Conservation (phyloP, 345 rosid genomes). For the Gynandropsis gynandra region DNA sequence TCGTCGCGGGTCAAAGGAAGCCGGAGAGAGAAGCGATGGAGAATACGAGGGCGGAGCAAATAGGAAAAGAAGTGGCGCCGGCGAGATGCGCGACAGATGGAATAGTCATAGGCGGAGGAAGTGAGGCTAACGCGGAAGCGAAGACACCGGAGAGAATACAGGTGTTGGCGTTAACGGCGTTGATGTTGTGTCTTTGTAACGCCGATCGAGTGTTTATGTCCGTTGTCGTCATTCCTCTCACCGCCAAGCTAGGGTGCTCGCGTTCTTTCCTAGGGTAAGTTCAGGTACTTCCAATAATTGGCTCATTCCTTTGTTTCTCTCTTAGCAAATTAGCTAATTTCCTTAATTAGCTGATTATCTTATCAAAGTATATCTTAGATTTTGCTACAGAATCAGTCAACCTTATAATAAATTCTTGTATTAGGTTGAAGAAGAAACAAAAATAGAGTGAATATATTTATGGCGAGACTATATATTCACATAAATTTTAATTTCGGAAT, state of each 20-base stretch:
- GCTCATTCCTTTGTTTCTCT: not conserved
- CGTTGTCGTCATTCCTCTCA: conserved; percentile 83
- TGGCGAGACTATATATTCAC: too few relatives aligned
- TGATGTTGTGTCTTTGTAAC: conserved; percentile 83
- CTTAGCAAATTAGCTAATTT: too few relatives aligned
- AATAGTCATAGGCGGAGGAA: conserved; percentile 37
- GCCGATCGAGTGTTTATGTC: conserved; percentile 95
- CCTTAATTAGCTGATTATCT: conserved; percentile 14
- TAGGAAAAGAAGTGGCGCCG: conserved; percentile 7
- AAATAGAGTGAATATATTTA: too few relatives aligned
- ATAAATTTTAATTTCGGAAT: too few relatives aligned
- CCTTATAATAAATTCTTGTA: too few relatives aligned
- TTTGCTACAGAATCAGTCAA: too few relatives aligned
- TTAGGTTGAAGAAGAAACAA: too few relatives aligned
- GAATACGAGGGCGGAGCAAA: not conserved
- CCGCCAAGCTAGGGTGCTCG: conserved; percentile 80
- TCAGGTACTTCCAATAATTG: conserved; percentile 49
- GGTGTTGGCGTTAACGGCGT: conserved; percentile 70
- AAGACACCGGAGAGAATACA: conserved; percentile 69
- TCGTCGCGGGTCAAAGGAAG: too few relatives aligned
- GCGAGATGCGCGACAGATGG: conserved; percentile 65
- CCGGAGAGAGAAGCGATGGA: too few relatives aligned
- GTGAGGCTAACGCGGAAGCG: conserved; percentile 20
- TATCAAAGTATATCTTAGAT: too few relatives aligned
- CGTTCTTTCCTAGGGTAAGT: conserved; percentile 80